These are phyloP conservation scores for Fusarium newnesense DNA, from an alignment of 2,329 filamentous ascomycete species.

Conservation along the genomic window DNA sequence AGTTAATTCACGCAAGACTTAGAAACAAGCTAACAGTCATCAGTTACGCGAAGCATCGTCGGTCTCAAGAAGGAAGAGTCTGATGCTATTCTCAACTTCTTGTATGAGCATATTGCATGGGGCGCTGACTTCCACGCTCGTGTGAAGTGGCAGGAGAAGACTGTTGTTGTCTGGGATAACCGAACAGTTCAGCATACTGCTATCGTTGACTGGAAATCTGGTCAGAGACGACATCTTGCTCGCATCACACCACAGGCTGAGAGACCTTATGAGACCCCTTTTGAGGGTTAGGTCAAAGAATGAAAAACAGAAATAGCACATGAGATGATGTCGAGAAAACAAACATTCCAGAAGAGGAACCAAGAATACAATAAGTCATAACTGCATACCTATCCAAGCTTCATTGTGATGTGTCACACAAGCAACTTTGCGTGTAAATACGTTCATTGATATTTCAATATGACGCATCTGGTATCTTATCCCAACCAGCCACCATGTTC, in stretches of 20 bases:
- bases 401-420: too few relatives aligned
- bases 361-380: background rate
- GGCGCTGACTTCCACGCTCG: slow-evolving; percentile 76
- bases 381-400: background rate
- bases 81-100: slow-evolving; percentile 77
- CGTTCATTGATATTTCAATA: background rate
- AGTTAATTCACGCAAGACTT: slow-evolving; percentile 45
- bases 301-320: background rate
- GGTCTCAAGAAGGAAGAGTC: slow-evolving; percentile 90
- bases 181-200: slow-evolving; percentile 82
- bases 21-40: background rate
- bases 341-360: background rate
- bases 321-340: background rate
- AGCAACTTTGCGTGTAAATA: background rate
- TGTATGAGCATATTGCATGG: slow-evolving; percentile 65
- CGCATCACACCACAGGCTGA: slow-evolving; percentile 87
- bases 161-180: slow-evolving; percentile 90
- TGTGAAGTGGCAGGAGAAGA: slow-evolving; percentile 81
- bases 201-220: slow-evolving; percentile 83
- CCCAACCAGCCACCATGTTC: background rate
- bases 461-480: background rate
- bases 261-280: slow-evolving; percentile 76
- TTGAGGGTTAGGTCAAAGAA: slow-evolving; percentile 25
- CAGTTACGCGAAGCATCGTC: slow-evolving; percentile 82
- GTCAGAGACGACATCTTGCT: slow-evolving; percentile 81